Conservation (phyloP, 2,329 filamentous ascomycete genomes). For the Arthrobotrys conoides region DNA sequence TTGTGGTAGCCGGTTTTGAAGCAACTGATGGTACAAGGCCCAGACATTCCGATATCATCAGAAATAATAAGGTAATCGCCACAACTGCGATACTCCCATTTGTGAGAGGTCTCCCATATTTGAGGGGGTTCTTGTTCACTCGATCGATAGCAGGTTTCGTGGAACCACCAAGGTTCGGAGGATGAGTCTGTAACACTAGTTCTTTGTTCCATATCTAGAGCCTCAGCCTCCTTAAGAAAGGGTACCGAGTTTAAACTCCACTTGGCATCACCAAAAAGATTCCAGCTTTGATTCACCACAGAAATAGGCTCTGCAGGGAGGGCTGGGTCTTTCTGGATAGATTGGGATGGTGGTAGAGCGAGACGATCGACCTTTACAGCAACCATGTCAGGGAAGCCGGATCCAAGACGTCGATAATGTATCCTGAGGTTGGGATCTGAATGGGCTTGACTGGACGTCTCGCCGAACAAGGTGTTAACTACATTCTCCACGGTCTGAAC, state of each 20-base stretch:
- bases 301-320: slow-evolving; percentile 24
- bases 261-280: slow-evolving; percentile 41
- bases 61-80: slow-evolving; percentile 63
- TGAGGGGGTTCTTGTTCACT: slow-evolving; percentile 1
- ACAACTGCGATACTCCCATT: slow-evolving; percentile 63
- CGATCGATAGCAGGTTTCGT: slow-evolving; percentile 28
- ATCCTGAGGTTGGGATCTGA: slow-evolving; percentile 58
- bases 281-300: slow-evolving; percentile 47
- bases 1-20: slow-evolving; percentile 57
- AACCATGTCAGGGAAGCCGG: slow-evolving; percentile 13
- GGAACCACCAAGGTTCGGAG: slow-evolving; percentile 47
- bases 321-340: slow-evolving; percentile 13
- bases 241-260: slow-evolving; percentile 50
- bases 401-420: slow-evolving; percentile 17
- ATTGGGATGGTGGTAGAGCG: slow-evolving; percentile 34
- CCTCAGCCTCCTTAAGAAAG: slow-evolving; percentile 20
- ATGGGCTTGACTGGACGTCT: slow-evolving; percentile 47
- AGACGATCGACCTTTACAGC: slow-evolving; percentile 41
- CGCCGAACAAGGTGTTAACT: slow-evolving; percentile 37
- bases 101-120: slow-evolving; percentile 39
- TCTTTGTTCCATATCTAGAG: slow-evolving; percentile 10
- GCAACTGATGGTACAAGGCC: slow-evolving; percentile 62
- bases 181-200: background rate
- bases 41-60: slow-evolving; percentile 61
- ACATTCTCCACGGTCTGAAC: background rate